Conservation (phyloP, 2,329 filamentous ascomycete species). For the Ophiognomonia clavigignenti-juglandacearum region DNA sequence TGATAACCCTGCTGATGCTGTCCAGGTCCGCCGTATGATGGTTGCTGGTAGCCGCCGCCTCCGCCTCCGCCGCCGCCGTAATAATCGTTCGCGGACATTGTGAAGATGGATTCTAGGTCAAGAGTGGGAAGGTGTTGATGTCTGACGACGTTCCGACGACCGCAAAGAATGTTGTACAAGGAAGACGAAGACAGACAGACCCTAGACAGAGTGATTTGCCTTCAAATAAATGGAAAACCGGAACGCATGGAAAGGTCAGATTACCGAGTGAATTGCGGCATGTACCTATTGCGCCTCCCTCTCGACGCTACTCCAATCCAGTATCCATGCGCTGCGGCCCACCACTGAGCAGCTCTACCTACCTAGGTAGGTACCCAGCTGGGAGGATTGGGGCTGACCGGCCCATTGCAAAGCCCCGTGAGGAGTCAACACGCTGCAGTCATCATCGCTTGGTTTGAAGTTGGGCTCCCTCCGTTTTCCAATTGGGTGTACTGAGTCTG, state of each 20-base stretch:
- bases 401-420: background rate
- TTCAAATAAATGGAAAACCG: background rate
- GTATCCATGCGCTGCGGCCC: background rate
- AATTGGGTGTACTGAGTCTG: too few relatives aligned
- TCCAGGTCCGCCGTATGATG: constrained; percentile 16
- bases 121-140: too few relatives aligned
- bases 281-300: background rate
- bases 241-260: too few relatives aligned
- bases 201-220: background rate
- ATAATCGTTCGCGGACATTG: constrained; percentile 22
- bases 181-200: background rate
- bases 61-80: constrained; percentile 13
- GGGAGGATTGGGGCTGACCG: too few relatives aligned
- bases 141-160: background rate
- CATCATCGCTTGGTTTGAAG: background rate
- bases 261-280: too few relatives aligned
- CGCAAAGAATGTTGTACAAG: too few relatives aligned
- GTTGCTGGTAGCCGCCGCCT: constrained; percentile 9
- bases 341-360: background rate
- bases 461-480: background rate
- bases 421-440: background rate
- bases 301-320: background rate
- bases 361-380: too few relatives aligned
- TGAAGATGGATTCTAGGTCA: background rate
- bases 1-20: constrained; percentile 16